phyloP scores from a whole-genome alignment of 1,284 basidiomycete species.

The Cronartium quercuum region DNA sequence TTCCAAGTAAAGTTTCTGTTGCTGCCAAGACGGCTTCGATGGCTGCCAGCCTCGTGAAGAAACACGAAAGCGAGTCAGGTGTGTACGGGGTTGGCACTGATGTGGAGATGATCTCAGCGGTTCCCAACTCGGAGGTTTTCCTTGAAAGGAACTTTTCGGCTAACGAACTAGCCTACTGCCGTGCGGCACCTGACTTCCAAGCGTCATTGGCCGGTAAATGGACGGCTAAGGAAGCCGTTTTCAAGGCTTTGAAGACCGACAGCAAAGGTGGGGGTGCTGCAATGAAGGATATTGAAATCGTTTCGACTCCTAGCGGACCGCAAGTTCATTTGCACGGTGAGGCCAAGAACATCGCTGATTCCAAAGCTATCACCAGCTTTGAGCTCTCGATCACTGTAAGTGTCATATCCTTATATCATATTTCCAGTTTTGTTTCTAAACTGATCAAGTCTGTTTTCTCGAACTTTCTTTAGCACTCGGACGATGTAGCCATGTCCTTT shows the following conservation, averaged over 20 bases:
- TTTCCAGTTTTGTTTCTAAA: neutral
- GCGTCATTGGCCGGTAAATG: constrained; percentile 94
- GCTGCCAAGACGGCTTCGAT: constrained; percentile 56
- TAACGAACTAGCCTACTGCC: constrained; percentile 79
- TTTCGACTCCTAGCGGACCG: constrained; percentile 55
- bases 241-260: constrained; percentile 89
- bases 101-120: constrained; percentile 77
- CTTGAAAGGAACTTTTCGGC: constrained; percentile 87
- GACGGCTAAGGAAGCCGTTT: constrained; percentile 95
- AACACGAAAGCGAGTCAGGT: constrained; percentile 46
- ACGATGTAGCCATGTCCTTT: constrained; percentile 37
- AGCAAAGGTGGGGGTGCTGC: constrained; percentile 86
- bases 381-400: constrained; percentile 68
- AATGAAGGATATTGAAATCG: constrained; percentile 95
- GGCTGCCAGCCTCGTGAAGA: constrained; percentile 61
- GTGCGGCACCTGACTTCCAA: constrained; percentile 71
- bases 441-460: neutral
- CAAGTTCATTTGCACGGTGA: constrained; percentile 64
- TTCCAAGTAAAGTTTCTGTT: constrained; percentile 30
- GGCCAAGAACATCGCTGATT: constrained; percentile 65
- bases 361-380: constrained; percentile 68
- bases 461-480: constrained; percentile 52
- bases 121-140: constrained; percentile 77
- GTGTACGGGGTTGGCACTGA: constrained; percentile 46
- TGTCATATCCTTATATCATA: neutral